Evolutionary conservation across 2,329 filamentous ascomycete species (phyloP), one percentile per base, ranked within the genome.

Genomic region (Xylariomycetidae sp.): DNA sequence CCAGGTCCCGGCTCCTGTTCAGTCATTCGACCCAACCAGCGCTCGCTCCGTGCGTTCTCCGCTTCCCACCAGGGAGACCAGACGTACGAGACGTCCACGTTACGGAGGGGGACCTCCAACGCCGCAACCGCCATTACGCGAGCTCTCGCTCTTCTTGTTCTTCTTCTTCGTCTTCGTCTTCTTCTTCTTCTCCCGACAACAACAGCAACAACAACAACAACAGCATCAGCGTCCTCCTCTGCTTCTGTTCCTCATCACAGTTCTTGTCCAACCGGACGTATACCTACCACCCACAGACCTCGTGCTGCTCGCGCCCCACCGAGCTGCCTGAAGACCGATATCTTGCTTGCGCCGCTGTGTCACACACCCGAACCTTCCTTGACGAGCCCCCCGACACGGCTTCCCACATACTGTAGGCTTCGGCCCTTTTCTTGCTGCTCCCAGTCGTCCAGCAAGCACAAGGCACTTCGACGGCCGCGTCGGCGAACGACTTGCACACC

Each of bases 391-490:
- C 26, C 34, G 22, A n/a, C n/a, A 38, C 48, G 35, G 41, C 39
- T 39, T 43, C 38, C 43, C 42, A 44, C 49, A 44, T 43, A 45
- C 39, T 39, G 33, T 34, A 38, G 38, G 45, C 42, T 47, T 50
- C 48, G 49, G 49, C 38, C 50, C 46, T 48, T 50, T 47, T 52
- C 37, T 47, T 16, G 39, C 37, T 31, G 15, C 31, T 37, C 39
- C 40, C 44, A 43, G 34, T 44, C 32, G 40, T 40, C 32, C 35
- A 48, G 31, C 35, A 43, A 18, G n/a, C n/a, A n/a, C n/a, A n/a
- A n/a, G n/a, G n/a, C n/a, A n/a, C n/a, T 42, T 39, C 38, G 38
- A 43, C 38, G 34, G 39, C 38, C 31, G 38, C 35, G 38, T 45
- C 40, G 38, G 47, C 38, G 40, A 41, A 44, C 40, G 37, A 37